Conservation (phyloP, 306 rosid genomes). For the Castanea mollissima region DNA sequence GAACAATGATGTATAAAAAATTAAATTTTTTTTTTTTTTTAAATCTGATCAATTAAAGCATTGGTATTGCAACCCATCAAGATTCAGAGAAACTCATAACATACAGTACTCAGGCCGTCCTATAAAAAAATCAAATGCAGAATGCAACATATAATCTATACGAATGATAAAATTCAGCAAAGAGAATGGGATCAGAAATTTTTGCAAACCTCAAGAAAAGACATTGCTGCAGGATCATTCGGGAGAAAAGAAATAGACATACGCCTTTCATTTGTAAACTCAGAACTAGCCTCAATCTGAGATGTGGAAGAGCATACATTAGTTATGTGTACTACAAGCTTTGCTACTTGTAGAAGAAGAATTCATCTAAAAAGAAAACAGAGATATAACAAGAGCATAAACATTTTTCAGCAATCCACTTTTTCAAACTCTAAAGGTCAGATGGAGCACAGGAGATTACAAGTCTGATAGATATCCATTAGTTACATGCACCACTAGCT, state of each 20-base stretch:
- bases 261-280: constrained; percentile 70
- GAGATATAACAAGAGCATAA: neutral
- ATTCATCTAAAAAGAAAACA: neutral
- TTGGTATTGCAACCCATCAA: neutral
- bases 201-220: constrained; percentile 72
- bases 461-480: constrained; percentile 7
- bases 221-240: constrained; percentile 55
- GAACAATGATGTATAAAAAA: neutral
- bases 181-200: neutral
- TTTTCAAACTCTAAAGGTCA: constrained; percentile 1
- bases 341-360: constrained; percentile 2
- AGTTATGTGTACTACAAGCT: constrained; percentile 23
- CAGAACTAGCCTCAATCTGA: constrained; percentile 73
- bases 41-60: neutral
- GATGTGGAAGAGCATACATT: constrained; percentile 25
- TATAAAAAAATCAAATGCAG: neutral
- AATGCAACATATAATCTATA: neutral
- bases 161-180: constrained; percentile 8
- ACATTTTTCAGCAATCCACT: neutral
- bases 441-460: constrained; percentile 2
- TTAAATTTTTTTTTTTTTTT: too few relatives aligned
- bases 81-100: neutral
- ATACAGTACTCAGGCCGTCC: neutral
- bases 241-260: constrained; percentile 63
- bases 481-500: neutral